Percentiles rank a stretch among this genome's conserved stretches.
These are phyloP conservation scores for Isabelozyma gotoi DNA, from an alignment of 805 yeast genomes.

Conservation along the genomic window DNA sequence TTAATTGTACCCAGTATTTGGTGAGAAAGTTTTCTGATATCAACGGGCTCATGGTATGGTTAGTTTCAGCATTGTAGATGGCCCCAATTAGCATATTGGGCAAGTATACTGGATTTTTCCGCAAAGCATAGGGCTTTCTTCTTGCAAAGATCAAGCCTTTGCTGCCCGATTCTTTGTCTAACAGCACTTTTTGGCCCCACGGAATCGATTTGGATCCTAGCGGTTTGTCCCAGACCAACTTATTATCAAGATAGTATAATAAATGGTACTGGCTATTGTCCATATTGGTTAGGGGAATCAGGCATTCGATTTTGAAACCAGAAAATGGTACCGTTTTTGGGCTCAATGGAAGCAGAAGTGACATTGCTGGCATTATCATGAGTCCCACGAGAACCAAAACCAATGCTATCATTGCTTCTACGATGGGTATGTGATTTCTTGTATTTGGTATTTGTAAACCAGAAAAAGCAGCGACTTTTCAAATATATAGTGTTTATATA, in stretches of 20 bases:
- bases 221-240: conserved; percentile 16
- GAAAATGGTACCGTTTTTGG: conserved; percentile 9
- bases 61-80: conserved; percentile 5
- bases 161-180: not conserved
- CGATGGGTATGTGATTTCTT: no score
- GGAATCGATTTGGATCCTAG: conserved; percentile 19
- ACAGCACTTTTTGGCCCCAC: conserved; percentile 16
- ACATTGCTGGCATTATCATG: not conserved
- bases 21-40: conserved; percentile 22
- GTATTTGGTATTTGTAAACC: no score
- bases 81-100: conserved; percentile 29
- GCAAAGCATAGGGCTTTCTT: conserved; percentile 17
- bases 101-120: conserved; percentile 21
- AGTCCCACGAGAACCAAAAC: no score
- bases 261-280: conserved; percentile 16
- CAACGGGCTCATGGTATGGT: conserved; percentile 15
- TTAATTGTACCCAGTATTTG: conserved; percentile 28
- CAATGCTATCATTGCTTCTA: not conserved
- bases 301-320: conserved; percentile 30
- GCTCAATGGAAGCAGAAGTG: not conserved
- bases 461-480: no score
- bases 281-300: conserved; percentile 11
- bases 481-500: no score
- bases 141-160: conserved; percentile 17
- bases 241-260: conserved; percentile 29